Conservation (phyloP, 2,329 filamentous ascomycete genomes). For the Colletotrichum tropicale region DNA sequence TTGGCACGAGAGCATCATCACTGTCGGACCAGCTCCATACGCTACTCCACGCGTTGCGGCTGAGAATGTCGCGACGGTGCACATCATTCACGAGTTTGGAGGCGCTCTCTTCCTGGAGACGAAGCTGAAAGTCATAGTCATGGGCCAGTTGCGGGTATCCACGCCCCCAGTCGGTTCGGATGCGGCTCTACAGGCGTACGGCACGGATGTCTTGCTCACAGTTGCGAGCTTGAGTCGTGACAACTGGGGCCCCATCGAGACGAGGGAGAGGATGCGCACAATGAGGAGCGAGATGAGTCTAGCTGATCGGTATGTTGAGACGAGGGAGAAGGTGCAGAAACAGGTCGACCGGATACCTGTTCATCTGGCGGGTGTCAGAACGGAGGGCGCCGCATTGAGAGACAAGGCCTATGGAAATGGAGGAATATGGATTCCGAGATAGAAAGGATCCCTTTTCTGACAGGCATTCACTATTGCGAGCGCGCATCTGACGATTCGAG, state of each 20-base stretch:
- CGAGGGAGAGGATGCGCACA: conserved; percentile 39
- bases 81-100: conserved; percentile 58
- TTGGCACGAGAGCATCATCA: conserved; percentile 67
- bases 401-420: conserved; percentile 56
- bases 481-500: neutral
- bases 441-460: neutral
- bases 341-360: conserved; percentile 63
- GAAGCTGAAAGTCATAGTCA: conserved; percentile 58
- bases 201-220: conserved; percentile 45
- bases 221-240: conserved; percentile 51
- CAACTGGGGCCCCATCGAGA: conserved; percentile 47
- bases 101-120: conserved; percentile 42
- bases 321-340: conserved; percentile 54
- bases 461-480: neutral
- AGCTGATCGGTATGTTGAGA: conserved; percentile 50
- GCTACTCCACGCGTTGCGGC: conserved; percentile 49
- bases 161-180: conserved; percentile 22
- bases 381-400: conserved; percentile 46
- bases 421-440: conserved; percentile 47
- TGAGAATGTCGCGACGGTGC: conserved; percentile 55
- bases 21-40: conserved; percentile 55
- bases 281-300: conserved; percentile 45
- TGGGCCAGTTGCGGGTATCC: conserved; percentile 60
- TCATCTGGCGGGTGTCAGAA: conserved; percentile 63
- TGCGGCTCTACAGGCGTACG: conserved; percentile 32